phyloP scores from a whole-genome alignment of 2,329 filamentous ascomycete species.

The Diaporthe sp. region DNA sequence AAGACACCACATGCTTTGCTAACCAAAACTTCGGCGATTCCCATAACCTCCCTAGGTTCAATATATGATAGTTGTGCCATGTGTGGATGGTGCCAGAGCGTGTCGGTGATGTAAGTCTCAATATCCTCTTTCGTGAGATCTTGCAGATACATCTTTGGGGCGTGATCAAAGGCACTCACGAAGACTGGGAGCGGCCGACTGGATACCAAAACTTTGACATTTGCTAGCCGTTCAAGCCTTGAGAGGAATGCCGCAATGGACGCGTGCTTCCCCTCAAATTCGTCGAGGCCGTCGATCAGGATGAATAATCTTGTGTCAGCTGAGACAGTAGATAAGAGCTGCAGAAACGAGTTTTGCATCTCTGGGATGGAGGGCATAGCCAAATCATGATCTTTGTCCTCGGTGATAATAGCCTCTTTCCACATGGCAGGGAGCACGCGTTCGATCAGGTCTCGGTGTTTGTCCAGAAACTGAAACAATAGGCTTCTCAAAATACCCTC shows the following conservation, averaged over 20 bases:
- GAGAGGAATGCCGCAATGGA: background rate
- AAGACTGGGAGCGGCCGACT: background rate
- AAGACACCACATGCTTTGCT: background rate
- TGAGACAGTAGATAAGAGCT: background rate
- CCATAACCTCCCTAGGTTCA: background rate
- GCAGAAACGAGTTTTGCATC: background rate
- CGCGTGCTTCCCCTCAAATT: background rate
- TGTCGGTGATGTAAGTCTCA: background rate
- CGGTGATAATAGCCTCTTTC: background rate
- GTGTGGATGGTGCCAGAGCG: background rate
- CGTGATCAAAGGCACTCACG: background rate
- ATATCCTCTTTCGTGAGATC: background rate
- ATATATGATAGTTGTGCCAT: background rate
- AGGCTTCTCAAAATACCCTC: background rate
- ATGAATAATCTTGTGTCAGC: background rate
- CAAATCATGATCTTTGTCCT: background rate
- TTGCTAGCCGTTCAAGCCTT: background rate
- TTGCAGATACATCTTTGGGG: background rate
- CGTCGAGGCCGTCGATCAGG: background rate
- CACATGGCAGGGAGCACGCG: background rate
- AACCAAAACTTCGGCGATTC: background rate
- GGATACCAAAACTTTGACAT: background rate
- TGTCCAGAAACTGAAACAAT: background rate
- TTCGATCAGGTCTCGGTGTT: background rate
- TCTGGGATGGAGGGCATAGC: background rate